Conservation (phyloP, 257 asterid species). For the Solanum virginianum region DNA sequence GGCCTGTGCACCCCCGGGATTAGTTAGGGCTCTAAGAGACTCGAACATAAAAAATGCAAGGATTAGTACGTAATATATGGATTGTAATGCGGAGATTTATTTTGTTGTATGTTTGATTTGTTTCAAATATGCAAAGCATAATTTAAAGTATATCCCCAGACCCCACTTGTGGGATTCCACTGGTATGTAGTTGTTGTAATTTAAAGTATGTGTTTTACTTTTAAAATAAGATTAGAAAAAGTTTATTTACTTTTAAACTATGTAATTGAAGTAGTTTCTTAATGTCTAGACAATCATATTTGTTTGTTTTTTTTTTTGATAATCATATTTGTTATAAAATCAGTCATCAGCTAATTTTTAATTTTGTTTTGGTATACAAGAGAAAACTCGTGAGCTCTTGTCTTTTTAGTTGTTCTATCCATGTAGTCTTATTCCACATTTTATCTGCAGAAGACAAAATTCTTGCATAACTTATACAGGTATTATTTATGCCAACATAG, state of each 20-base stretch:
- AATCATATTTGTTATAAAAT: neutral
- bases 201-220: neutral
- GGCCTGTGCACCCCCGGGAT: too few species aligned
- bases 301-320: neutral
- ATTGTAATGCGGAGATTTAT: neutral
- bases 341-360: neutral
- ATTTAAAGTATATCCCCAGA: neutral
- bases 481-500: neutral
- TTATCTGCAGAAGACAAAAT: neutral
- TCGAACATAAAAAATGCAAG: neutral
- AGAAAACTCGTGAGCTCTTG: neutral
- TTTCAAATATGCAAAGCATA: neutral
- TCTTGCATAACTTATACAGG: neutral
- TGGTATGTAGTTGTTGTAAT: neutral
- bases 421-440: neutral
- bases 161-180: too few species aligned
- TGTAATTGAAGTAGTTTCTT: neutral
- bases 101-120: neutral
- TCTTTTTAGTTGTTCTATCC: neutral
- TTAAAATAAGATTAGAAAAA: neutral
- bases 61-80: neutral
- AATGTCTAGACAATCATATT: neutral
- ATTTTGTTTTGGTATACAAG: neutral
- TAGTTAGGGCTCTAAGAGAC: too few species aligned
- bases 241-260: neutral